These are phyloP conservation scores for Picea mariana DNA, from an alignment of 83 land plant species.

Conservation along the genomic window DNA sequence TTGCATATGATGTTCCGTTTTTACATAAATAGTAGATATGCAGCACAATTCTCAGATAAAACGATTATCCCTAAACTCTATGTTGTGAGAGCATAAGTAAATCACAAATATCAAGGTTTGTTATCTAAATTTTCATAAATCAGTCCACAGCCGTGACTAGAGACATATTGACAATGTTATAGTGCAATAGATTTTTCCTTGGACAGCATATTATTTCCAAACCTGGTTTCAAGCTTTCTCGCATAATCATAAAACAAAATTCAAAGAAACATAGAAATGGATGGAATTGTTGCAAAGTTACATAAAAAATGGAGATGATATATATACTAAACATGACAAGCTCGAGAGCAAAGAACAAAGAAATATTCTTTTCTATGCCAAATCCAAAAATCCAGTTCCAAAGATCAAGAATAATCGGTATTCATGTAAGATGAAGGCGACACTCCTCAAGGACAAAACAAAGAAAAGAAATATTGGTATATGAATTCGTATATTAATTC, in stretches of 20 bases:
- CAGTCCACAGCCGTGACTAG: neutral
- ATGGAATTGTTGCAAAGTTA: neutral
- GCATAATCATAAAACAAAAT: no score
- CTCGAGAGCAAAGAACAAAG: no score
- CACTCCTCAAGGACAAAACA: neutral
- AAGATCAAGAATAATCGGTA: neutral
- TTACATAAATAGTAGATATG: no score
- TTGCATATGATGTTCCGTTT: no score
- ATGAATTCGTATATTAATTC: neutral
- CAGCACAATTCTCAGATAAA: no score
- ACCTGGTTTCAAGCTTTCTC: neutral
- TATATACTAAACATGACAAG: neutral
- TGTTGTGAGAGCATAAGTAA: no score
- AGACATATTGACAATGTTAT: neutral
- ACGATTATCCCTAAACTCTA: no score
- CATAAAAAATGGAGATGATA: neutral
- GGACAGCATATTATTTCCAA: neutral
- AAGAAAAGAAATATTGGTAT: constrained; percentile 5
- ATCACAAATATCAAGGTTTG: neutral
- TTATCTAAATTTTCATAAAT: neutral
- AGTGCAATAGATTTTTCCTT: neutral
- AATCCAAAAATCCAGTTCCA: neutral
- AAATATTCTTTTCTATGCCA: neutral
- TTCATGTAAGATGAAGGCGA: neutral
- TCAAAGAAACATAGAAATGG: neutral